Base-by-base conservation (phyloP, 2,329 filamentous ascomycete species). In the Alternaria gaisen region DNA sequence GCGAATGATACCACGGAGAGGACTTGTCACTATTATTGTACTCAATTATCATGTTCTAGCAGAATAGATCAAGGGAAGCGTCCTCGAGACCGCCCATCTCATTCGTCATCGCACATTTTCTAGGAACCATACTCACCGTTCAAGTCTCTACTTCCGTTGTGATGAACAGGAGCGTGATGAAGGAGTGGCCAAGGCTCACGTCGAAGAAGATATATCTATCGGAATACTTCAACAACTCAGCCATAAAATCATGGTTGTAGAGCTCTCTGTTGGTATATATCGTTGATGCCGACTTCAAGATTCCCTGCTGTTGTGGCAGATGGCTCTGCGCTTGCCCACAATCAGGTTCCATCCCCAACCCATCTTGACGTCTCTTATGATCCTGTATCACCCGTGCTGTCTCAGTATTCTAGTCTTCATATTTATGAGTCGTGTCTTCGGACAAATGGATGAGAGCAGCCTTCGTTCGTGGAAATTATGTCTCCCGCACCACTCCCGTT, bases 1-100 rank as follows among this genome's bases (percentile, higher is more conserved):
- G 60, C 65, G 44, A 63, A 63, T 63, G 68, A 74, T 74, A 74
- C 72, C 71, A 53, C 40, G 52, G 54, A 56, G 64, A 61, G 52
- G 26, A 20, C 24, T 40, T 65, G 61, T 70, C 46, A 38, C 60
- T 70, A 61, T 69, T 58, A 46, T 56, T 61, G 70, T 61, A 71
- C 65, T 61, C 60, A 51, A 59, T 44, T 60, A 61, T 57, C 22
- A 41, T 65, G 46, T 61, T 69, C 42, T 60, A 62, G 69, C 46
- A 67, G 42, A 69, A 52, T 40, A 61, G 43, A 60, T 66, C 54
- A 72, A 70, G 67, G 65, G 69, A 66, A 46, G 28, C 16, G 12
- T 53, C 30, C 22, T 44, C 46, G 14, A 42, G 46, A 41, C 24
- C 43, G 36, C 36, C 38, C 51, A 36, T 63, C 42, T 24, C 56